These are phyloP conservation scores for Flaveria floridana DNA, from an alignment of 140 eudicot genomes.

Conservation along the genomic window DNA sequence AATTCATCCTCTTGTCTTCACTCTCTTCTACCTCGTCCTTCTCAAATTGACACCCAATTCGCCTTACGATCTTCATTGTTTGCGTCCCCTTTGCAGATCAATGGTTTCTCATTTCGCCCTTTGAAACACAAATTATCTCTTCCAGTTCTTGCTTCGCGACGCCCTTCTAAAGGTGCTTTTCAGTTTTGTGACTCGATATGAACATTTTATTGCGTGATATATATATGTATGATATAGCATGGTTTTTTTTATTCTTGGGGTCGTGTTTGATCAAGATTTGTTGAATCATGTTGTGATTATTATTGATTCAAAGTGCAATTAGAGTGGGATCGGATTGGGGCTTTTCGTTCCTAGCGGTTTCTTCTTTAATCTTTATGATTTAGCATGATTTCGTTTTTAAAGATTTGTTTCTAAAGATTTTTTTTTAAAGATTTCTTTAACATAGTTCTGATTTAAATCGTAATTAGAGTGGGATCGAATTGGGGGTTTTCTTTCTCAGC, in stretches of 20 bases:
- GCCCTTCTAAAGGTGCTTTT: conserved; percentile 33
- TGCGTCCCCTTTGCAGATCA: conserved; percentile 22
- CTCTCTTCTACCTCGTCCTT: conserved; percentile 6
- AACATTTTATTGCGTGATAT: background rate
- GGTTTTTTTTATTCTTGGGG: background rate
- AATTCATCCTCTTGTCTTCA: conserved; percentile 22
- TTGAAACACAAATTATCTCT: conserved; percentile 8
- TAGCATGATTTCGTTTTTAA: background rate
- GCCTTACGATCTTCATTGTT: conserved; percentile 25
- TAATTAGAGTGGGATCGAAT: background rate
- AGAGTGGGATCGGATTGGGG: background rate
- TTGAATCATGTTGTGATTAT: background rate
- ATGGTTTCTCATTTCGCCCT: conserved; percentile 21
- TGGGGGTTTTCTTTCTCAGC: background rate
- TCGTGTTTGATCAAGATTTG: background rate
- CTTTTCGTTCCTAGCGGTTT: too few relatives aligned
- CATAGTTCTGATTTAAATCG: too few relatives aligned
- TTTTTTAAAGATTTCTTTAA: too few relatives aligned
- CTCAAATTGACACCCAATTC: background rate
- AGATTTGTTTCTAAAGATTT: too few relatives aligned
- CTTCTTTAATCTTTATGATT: conserved; percentile 3
- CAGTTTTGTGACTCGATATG: background rate
- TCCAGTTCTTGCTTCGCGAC: conserved; percentile 26
- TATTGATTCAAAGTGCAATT: background rate
- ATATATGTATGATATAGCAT: background rate